Evolutionary conservation across 2,329 filamentous ascomycete genomes (phyloP).

Genomic region (Sporothrix dimorphospora): DNA sequence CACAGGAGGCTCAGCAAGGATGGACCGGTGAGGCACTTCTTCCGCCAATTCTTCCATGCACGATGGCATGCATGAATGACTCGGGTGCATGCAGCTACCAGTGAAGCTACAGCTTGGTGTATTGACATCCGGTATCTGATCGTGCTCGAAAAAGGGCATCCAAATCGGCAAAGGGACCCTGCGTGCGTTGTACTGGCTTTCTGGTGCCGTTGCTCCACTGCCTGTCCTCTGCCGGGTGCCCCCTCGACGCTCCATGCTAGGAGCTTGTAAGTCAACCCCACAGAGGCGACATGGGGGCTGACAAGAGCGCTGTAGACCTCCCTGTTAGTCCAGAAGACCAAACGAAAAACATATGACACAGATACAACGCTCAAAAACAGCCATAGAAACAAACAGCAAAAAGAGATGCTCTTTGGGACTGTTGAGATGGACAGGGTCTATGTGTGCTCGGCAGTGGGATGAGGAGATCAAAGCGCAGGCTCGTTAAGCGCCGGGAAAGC

Average conservation of each 20-base stretch:
- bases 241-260: neutral
- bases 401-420: neutral
- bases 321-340: neutral
- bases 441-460: neutral
- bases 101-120: neutral
- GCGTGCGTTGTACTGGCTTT: neutral
- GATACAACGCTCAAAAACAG: neutral
- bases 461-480: neutral
- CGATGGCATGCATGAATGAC: neutral
- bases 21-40: neutral
- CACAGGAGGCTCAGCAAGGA: neutral
- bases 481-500: neutral
- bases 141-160: neutral
- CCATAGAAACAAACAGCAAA: neutral
- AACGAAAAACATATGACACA: neutral
- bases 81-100: neutral
- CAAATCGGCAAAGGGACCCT: neutral
- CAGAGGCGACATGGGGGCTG: neutral
- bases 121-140: neutral
- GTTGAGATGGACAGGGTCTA: neutral
- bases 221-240: neutral
- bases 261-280: neutral
- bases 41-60: neutral
- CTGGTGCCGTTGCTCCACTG: neutral
- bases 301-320: neutral